Base-by-base conservation (phyloP, 1,284 basidiomycete species). In the Microbotryum saponariae region DNA sequence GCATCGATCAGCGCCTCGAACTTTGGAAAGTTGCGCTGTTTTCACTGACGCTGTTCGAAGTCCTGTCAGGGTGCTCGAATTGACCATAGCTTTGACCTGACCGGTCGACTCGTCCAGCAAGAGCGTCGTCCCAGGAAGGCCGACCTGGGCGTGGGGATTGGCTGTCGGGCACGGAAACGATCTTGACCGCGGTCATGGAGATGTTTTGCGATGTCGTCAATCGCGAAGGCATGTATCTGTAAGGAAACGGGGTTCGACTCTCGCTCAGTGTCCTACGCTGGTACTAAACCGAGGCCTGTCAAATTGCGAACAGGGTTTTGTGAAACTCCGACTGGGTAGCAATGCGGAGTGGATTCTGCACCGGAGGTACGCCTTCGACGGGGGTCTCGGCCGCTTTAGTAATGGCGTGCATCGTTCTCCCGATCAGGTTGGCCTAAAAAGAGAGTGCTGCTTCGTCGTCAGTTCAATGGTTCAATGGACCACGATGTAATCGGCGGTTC, bases 91-190 rank as follows among this genome's bases (percentile, higher is more conserved):
- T 10, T 51, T 51, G 0, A 61, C 51, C 21, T 48, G n/a, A 3
- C 69, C 69, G 0, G 62, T 66, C 18, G 21, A 29, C 31, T 71
- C 69, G 54, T 69, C 64, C 46, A 71, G 51, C 2, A 71, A 37
- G 1, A 71, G 56, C 0, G 65, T 69, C 3, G 67, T 67, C 1
- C 62, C 69, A 1, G 69, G 69, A 14, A 71, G 45, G 1, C 69
- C 69, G 3, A 63, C 37, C 4, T 42, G 23, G n/a, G 61, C 62
- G 6, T 44, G 27, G 1, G n/a, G 64, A 61, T 16, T 42, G 37
- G 37, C 37, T 42, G 37, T 42, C 37, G 6, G 67, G 69, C 6
- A 63, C 64, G 12, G 51, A 60, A 9, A 69, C 66, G n/a, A 69
- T 54, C 33, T 69, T 69, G 62, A 66, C 51, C 1, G 67, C 65